Percentiles rank a stretch among this genome's conserved stretches.
These are phyloP conservation scores for Beauveria rudraprayagi DNA, from an alignment of 2,329 filamentous ascomycete genomes.

Conservation along the genomic window DNA sequence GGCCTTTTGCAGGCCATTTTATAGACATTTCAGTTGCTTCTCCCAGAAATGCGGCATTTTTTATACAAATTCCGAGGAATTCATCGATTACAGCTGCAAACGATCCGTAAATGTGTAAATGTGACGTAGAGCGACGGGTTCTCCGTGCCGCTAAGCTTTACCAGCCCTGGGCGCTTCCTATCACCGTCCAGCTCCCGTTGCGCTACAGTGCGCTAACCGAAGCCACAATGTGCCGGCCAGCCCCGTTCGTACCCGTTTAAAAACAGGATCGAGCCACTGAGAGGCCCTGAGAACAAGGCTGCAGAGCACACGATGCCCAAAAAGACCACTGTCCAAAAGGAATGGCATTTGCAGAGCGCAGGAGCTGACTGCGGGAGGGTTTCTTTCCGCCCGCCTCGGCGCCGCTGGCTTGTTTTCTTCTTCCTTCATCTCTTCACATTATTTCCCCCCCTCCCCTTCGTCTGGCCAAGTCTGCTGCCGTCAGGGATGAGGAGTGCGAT, in stretches of 20 bases:
- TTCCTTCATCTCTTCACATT: not conserved
- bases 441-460: not conserved
- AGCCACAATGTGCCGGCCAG: not conserved
- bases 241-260: not conserved
- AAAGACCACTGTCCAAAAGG: not conserved
- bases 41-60: not conserved
- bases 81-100: not conserved
- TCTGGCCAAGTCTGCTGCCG: not conserved
- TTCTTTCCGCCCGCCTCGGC: not conserved
- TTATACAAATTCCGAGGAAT: not conserved
- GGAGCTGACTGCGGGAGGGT: not conserved
- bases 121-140: conserved; percentile 5
- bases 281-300: not conserved
- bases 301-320: not conserved
- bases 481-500: conserved; percentile 1
- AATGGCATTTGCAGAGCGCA: not conserved
- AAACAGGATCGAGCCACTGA: not conserved
- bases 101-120: not conserved
- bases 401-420: not conserved
- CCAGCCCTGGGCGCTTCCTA: conserved; percentile 5
- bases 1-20: no score
- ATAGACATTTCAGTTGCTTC: not conserved
- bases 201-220: conserved; percentile 6
- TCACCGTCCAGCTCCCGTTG: conserved; percentile 4
- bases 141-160: not conserved